Evolutionary conservation across 768 basidiomycete genomes (phyloP).

Genomic region (Holtermanniella nyarrowii): DNA sequence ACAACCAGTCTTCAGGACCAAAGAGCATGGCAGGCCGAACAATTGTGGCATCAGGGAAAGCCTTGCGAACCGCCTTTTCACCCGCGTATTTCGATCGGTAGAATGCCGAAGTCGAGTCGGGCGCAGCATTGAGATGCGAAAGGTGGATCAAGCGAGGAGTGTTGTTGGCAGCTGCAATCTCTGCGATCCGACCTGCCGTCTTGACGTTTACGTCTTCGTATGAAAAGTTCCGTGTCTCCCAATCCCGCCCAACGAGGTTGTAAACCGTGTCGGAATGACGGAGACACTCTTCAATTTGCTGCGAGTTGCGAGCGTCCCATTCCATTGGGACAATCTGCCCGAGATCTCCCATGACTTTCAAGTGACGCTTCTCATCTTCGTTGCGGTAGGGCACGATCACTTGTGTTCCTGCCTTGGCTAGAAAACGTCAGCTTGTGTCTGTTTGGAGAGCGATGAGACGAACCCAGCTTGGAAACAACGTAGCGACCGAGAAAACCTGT

Average conservation of each 20-base stretch:
- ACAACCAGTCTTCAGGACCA: slow-evolving; percentile 88
- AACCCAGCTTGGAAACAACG: slow-evolving; percentile 84
- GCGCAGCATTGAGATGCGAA: slow-evolving; percentile 84
- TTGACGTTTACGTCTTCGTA: slow-evolving; percentile 68
- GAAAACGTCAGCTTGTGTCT: no score
- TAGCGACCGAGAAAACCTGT: slow-evolving; percentile 94
- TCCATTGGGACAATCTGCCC: slow-evolving; percentile 96
- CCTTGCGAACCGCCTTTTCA: slow-evolving; percentile 72
- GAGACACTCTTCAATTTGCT: slow-evolving; percentile 85
- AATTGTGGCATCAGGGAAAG: slow-evolving; percentile 77
- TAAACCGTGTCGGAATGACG: slow-evolving; percentile 93
- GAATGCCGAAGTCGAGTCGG: slow-evolving; percentile 65
- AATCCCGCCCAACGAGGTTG: slow-evolving; percentile 88
- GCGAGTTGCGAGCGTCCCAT: slow-evolving; percentile 86
- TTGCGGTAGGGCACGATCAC: slow-evolving; percentile 92
- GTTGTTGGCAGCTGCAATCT: slow-evolving; percentile 61
- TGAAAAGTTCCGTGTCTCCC: slow-evolving; percentile 90
- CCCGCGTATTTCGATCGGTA: slow-evolving; percentile 85
- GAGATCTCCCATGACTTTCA: slow-evolving; percentile 90
- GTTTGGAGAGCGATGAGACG: slow-evolving; percentile 20
- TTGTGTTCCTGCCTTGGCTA: slow-evolving; percentile 86
- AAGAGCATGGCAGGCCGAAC: slow-evolving; percentile 75
- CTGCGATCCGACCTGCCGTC: slow-evolving; percentile 78
- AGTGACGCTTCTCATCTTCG: slow-evolving; percentile 77
- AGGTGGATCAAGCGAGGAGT: slow-evolving; percentile 84